Percentiles rank a stretch among this genome's conserved stretches.
These are phyloP conservation scores for Acidiella bohemica DNA, from an alignment of 495 filamentous ascomycete genomes.

Conservation along the genomic window DNA sequence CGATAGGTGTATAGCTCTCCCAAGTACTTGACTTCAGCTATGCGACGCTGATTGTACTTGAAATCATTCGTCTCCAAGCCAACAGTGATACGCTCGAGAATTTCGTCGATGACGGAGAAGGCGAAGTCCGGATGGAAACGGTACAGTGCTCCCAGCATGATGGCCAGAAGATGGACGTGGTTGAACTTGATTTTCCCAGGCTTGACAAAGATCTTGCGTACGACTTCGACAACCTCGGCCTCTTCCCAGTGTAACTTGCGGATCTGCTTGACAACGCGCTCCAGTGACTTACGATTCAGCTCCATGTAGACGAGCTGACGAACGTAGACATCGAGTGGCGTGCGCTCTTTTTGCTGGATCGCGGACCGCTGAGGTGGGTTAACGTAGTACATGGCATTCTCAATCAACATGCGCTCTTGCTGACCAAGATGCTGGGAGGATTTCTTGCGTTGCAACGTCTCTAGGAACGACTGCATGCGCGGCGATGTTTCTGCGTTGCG, in stretches of 20 bases:
- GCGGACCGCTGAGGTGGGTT: conserved; percentile 87
- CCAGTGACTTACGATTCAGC: conserved; percentile 85
- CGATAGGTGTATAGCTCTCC: conserved; percentile 97
- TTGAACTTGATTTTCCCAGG: conserved; percentile 95
- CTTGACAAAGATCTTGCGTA: conserved; percentile 88
- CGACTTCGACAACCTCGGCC: conserved; percentile 64
- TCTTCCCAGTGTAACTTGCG: conserved; percentile 97
- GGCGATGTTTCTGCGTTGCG: conserved; percentile 89
- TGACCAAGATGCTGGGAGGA: conserved; percentile 85
- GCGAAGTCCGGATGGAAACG: conserved; percentile 86
- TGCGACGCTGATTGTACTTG: conserved; percentile 89
- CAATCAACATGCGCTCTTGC: conserved; percentile 94
- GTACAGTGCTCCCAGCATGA: conserved; percentile 76
- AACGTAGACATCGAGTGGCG: conserved; percentile 82
- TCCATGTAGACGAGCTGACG: conserved; percentile 84
- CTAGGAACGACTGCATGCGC: conserved; percentile 82
- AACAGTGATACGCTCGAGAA: conserved; percentile 75
- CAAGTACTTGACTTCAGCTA: conserved; percentile 92
- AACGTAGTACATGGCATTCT: conserved; percentile 97
- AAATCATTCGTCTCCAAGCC: conserved; percentile 95
- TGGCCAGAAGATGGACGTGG: conserved; percentile 88
- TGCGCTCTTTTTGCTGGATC: conserved; percentile 91
- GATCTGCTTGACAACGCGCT: conserved; percentile 82
- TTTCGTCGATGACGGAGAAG: conserved; percentile 73
- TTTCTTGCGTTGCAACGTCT: conserved; percentile 93